These are phyloP conservation scores for Mastigamoeba balamuthi DNA, from an alignment of 78 protist species.

Conservation along the genomic window DNA sequence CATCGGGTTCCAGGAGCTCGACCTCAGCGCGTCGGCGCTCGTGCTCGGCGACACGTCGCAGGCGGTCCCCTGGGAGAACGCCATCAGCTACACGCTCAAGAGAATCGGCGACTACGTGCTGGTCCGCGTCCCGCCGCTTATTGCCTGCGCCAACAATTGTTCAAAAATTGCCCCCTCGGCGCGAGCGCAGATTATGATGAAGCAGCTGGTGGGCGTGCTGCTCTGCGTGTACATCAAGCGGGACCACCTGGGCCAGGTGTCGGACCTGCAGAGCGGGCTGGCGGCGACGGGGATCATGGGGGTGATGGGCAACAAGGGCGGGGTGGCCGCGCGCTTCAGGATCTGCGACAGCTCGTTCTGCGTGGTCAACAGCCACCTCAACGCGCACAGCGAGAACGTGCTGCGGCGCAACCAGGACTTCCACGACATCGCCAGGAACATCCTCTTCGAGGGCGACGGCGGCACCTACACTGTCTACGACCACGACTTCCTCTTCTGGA, in stretches of 20 bases:
- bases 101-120: conserved; percentile 38
- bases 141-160: too few species aligned
- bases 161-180: too few species aligned
- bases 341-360: conserved; percentile 51
- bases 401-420: conserved; percentile 64
- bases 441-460: conserved; percentile 16
- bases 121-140: too few species aligned
- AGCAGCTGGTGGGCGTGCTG: conserved; percentile 71
- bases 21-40: conserved; percentile 43
- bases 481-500: conserved; percentile 67
- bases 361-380: conserved; percentile 74
- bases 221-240: conserved; percentile 38
- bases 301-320: conserved; percentile 90
- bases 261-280: conserved; percentile 15
- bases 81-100: background rate
- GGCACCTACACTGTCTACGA: conserved; percentile 5
- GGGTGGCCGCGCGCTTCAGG: conserved; percentile 60
- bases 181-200: background rate
- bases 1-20: conserved; percentile 66
- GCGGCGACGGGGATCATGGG: conserved; percentile 63
- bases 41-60: conserved; percentile 31
- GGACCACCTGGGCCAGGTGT: conserved; percentile 14
- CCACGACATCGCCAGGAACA: conserved; percentile 34
- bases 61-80: conserved; percentile 55
- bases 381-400: conserved; percentile 80